Conservation (phyloP, 2,329 filamentous ascomycete species). For the Fusarium sp. region DNA sequence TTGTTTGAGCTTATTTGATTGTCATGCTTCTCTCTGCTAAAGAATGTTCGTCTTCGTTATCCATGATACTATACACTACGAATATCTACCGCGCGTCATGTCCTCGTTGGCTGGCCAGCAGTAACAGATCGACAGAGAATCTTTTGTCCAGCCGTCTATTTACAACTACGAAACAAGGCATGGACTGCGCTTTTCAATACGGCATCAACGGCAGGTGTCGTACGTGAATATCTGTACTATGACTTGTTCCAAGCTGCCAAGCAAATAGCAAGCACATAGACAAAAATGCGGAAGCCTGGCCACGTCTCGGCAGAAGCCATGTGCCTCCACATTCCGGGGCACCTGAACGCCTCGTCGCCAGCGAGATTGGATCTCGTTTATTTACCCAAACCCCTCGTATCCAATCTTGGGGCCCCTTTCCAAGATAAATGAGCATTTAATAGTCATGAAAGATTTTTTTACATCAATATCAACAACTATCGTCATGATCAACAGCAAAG, state of each 20-base stretch:
- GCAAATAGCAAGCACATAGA: not conserved
- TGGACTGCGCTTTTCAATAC: slow-evolving; percentile 6
- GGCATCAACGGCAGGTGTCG: not conserved
- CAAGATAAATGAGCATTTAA: not conserved
- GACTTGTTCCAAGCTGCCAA: slow-evolving; percentile 16
- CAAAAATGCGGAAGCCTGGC: slow-evolving; percentile 17
- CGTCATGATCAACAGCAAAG: slow-evolving; percentile 8
- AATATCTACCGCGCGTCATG: slow-evolving; percentile 13
- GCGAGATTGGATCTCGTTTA: slow-evolving; percentile 37
- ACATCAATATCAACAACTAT: not conserved
- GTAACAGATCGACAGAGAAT: slow-evolving; percentile 28
- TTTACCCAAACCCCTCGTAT: slow-evolving; percentile 6
- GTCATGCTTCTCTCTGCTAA: not conserved
- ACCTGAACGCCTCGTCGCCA: slow-evolving; percentile 17
- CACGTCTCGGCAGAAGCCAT: slow-evolving; percentile 12
- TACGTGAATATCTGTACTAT: not conserved
- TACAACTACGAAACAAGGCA: slow-evolving; percentile 9
- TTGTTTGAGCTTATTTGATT: slow-evolving; percentile 20
- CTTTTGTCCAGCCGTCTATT: slow-evolving; percentile 8
- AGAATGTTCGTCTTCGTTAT: not conserved
- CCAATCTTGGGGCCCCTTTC: not conserved
- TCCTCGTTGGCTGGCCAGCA: slow-evolving; percentile 20
- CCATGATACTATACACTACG: not conserved
- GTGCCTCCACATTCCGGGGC: slow-evolving; percentile 16
- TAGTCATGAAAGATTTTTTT: not conserved